Conservation (phyloP, 768 basidiomycete genomes). For the Psilocybe cubensis region DNA sequence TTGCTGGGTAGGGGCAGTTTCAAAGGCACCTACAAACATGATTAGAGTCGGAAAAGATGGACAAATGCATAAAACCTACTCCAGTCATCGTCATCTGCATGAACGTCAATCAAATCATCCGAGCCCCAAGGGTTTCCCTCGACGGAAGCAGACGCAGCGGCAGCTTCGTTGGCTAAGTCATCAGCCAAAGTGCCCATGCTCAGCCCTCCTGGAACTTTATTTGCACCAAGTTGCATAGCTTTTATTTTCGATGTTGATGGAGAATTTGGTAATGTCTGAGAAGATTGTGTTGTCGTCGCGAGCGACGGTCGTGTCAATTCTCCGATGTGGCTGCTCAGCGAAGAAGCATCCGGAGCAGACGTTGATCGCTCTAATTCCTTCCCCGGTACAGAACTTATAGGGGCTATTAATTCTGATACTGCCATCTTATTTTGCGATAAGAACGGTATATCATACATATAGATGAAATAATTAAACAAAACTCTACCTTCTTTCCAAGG, state of each 20-base stretch:
- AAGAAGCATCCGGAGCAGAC: slow-evolving; percentile 41
- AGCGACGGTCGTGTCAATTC: slow-evolving; percentile 27
- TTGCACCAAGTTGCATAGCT: slow-evolving; percentile 72
- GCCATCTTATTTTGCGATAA: slow-evolving; percentile 52
- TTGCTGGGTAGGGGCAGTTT: slow-evolving; percentile 50
- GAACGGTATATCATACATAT: not conserved
- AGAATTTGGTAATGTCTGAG: slow-evolving; percentile 13
- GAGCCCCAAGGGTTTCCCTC: slow-evolving; percentile 68
- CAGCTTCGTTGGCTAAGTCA: slow-evolving; percentile 61
- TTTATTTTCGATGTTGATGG: slow-evolving; percentile 43
- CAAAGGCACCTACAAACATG: slow-evolving; percentile 68
- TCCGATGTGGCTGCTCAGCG: slow-evolving; percentile 26
- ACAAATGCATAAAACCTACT: slow-evolving; percentile 50
- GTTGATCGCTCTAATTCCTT: slow-evolving; percentile 38
- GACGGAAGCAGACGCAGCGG: slow-evolving; percentile 30
- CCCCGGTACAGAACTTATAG: slow-evolving; percentile 46
- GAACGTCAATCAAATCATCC: slow-evolving; percentile 89
- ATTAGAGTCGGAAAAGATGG: slow-evolving; percentile 1
- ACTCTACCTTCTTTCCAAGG: slow-evolving; percentile 73
- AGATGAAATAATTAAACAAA: not conserved
- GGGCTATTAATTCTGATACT: slow-evolving; percentile 71
- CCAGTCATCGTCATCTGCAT: slow-evolving; percentile 95
- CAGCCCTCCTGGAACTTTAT: slow-evolving; percentile 42
- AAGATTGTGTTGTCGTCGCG: slow-evolving; percentile 14
- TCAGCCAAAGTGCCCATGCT: slow-evolving; percentile 45